Percentiles rank a stretch among this genome's conserved stretches.
Conservation (phyloP, 108 stramenopile genomes). For the Discostella pseudostelligera region DNA sequence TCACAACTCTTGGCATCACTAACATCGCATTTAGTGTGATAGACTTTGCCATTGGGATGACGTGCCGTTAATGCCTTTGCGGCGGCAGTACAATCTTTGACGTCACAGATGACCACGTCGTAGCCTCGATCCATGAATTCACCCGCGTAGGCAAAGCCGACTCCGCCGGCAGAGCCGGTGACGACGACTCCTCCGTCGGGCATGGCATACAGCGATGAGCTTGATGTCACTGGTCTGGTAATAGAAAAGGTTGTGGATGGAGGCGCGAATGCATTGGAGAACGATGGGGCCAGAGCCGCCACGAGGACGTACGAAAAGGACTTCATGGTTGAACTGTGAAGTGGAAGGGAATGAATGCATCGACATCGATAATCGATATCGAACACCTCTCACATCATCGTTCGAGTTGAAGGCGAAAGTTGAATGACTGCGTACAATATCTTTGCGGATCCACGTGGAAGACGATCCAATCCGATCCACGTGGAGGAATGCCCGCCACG, state of each 20-base stretch:
- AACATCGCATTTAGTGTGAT: conserved; percentile 86
- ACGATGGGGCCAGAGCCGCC: conserved; percentile 7
- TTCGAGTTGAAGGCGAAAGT: no score
- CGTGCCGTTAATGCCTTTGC: conserved; percentile 60
- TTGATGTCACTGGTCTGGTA: conserved; percentile 1
- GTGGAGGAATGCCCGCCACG: no score
- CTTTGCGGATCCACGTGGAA: no score
- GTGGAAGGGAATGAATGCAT: not conserved
- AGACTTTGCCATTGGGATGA: conserved; percentile 74
- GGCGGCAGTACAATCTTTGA: conserved; percentile 74
- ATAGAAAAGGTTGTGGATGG: conserved; percentile 9
- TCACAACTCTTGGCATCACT: conserved; percentile 62
- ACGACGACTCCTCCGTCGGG: conserved; percentile 79
- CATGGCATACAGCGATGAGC: conserved; percentile 25
- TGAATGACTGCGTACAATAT: no score
- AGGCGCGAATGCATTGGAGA: conserved; percentile 22
- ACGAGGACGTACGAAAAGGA: conserved; percentile 16
- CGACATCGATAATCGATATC: no score
- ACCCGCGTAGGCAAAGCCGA: conserved; percentile 90
- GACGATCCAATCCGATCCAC: no score
- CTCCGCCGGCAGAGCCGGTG: conserved; percentile 83
- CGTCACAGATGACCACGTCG: conserved; percentile 89
- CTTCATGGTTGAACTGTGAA: conserved; percentile 12
- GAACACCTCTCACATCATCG: no score
- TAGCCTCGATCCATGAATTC: conserved; percentile 90